Evolutionary conservation across 2,329 filamentous ascomycete genomes (phyloP), one percentile per base, ranked within the genome.

Genomic region (Parastagonospora avenae): DNA sequence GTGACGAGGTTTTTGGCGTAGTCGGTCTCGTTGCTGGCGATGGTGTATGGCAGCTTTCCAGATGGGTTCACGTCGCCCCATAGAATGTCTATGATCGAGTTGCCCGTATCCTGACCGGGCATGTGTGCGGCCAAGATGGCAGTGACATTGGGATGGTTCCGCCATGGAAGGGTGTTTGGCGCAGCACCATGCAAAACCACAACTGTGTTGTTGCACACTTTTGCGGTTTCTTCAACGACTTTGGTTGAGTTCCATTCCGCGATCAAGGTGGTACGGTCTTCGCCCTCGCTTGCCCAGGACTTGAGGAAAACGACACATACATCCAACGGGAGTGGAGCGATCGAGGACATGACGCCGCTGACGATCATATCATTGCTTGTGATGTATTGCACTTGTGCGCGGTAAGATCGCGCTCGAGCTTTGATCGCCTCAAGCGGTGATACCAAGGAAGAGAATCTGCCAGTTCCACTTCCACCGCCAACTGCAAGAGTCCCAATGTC

Each of bases 1-100:
- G 76, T 76, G 29, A 70, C 65, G 27, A 76, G 66, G 14, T 67
- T 64, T 15, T 47, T 68, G 2, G 48, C 47, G 55, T 94, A 92
- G 67, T 96, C 90, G 15, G 82, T 77, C 1, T 88, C 78, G 0
- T 79, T 78, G 62, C 85, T 88, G 9, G 90, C 90, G 37, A 96
- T 88, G 0, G 91, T 95, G 73, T 95, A 96, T 0, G 92, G 92
- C 1, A 97, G 77, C 51, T 89, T 86, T 12, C 92, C 92, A 36
- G 85, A 91, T 0, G 87, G 87, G 60, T 91, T 92, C 8, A 86
- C 80, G 15, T 87, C 81, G 6, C 92, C 92, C 56, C 92, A 91
- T 1, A 96, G 76, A 1, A 76, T 60, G 42, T 76, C 74, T 2
- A 66, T 66, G 29, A 76, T 63, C 1, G 70, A 68, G 42, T 75